phyloP scores from a whole-genome alignment of 2,329 filamentous ascomycete genomes.

The Pyrenophora graminea region DNA sequence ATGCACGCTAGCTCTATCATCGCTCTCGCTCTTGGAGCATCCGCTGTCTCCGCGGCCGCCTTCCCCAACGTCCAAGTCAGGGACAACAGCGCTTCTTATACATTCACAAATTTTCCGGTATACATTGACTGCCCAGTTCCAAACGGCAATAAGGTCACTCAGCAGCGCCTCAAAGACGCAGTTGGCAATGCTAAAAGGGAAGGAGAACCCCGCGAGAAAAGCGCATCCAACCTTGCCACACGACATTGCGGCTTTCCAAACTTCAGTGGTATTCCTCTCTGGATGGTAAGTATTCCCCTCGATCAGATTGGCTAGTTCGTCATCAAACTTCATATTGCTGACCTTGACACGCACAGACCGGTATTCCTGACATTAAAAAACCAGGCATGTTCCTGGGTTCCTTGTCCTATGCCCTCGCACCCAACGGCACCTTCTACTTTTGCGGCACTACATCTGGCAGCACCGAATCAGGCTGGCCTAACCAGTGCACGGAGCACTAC shows the following conservation, averaged over 20 bases:
- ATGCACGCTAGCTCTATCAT: conserved; percentile 8
- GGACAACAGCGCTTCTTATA: no score
- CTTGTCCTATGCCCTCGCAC: neutral
- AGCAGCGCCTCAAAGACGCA: neutral
- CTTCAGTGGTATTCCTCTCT: neutral
- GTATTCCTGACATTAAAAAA: neutral
- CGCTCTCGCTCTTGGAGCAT: conserved; percentile 8
- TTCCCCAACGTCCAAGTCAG: neutral
- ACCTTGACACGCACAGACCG: neutral
- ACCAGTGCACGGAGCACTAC: neutral
- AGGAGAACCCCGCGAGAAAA: neutral
- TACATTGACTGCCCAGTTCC: neutral
- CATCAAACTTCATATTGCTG: neutral
- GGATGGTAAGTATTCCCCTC: neutral
- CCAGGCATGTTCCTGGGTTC: neutral
- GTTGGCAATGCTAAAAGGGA: neutral
- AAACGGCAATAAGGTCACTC: neutral
- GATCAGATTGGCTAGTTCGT: neutral
- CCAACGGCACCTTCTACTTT: neutral
- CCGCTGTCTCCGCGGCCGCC: conserved; percentile 3
- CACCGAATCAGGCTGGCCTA: neutral
- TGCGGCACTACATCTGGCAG: neutral
- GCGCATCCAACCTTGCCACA: neutral
- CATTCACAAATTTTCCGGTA: neutral
- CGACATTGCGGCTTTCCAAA: neutral